phyloP scores from a whole-genome alignment of 2,329 filamentous ascomycete species.

The Colletotrichum salicis region DNA sequence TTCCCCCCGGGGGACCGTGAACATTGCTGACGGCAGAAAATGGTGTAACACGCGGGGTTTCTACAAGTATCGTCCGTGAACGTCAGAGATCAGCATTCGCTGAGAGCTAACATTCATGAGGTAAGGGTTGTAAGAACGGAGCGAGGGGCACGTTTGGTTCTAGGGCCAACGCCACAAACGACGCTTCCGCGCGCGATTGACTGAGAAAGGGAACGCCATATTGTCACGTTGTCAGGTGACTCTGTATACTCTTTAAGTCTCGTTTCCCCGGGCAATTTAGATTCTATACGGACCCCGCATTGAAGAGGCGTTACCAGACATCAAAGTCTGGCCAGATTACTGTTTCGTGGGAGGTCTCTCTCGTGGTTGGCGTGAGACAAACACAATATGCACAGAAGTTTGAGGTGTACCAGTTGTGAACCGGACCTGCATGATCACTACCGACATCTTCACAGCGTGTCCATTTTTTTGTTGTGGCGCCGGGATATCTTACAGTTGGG shows the following conservation, averaged over 20 bases:
- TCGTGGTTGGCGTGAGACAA: not conserved
- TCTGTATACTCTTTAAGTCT: not conserved
- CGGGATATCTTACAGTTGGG: not conserved
- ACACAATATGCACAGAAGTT: not conserved
- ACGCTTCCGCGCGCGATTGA: not conserved
- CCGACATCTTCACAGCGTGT: not conserved
- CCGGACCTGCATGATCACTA: not conserved
- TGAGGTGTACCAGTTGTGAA: not conserved
- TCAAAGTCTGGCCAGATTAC: not conserved
- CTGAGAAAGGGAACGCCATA: not conserved
- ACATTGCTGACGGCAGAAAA: not conserved
- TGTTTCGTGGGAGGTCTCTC: not conserved
- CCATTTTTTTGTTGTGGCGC: not conserved
- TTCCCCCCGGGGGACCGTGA: not conserved
- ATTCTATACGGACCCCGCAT: not conserved
- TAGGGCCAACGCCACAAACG: not conserved
- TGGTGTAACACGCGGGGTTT: not conserved
- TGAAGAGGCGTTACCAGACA: not conserved
- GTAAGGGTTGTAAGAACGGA: not conserved
- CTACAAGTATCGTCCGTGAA: not conserved
- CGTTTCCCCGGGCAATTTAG: not conserved
- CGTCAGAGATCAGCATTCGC: no score
- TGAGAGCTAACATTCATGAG: not conserved
- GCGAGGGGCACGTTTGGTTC: not conserved
- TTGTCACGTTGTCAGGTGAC: slow-evolving; percentile 12